Evolutionary conservation across 257 asterid genomes (phyloP).

Genomic region (Linaria vulgaris): DNA sequence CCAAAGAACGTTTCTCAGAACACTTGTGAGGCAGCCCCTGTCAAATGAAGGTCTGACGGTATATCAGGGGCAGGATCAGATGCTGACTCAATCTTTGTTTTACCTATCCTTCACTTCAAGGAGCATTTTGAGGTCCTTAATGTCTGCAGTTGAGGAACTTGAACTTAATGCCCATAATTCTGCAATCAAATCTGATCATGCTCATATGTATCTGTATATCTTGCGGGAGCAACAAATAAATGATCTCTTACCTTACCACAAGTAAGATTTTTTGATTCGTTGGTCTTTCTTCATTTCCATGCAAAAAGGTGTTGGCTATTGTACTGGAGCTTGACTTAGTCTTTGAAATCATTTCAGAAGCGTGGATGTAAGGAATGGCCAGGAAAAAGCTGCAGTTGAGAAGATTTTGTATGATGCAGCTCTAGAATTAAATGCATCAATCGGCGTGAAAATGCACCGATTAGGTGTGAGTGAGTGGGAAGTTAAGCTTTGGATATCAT

Average conservation of each 20-base stretch:
- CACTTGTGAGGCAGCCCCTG: constrained; percentile 88
- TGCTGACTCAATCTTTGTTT: constrained; percentile 52
- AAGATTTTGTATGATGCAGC: constrained; percentile 69
- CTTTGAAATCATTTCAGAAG: constrained; percentile 47
- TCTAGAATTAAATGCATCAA: constrained; percentile 63
- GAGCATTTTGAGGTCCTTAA: constrained; percentile 83
- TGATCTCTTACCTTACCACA: constrained; percentile 80
- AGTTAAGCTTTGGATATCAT: constrained; percentile 88
- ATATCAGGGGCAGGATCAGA: constrained; percentile 61
- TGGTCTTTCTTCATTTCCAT: constrained; percentile 1
- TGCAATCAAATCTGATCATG: constrained; percentile 81
- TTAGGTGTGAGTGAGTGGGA: constrained; percentile 96
- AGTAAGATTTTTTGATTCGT: constrained; percentile 45
- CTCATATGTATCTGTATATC: constrained; percentile 87
- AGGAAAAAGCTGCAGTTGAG: constrained; percentile 68
- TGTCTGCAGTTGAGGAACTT: constrained; percentile 96
- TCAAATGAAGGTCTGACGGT: constrained; percentile 70
- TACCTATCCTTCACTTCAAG: constrained; percentile 79
- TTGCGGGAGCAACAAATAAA: constrained; percentile 83
- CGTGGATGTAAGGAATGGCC: constrained; percentile 44
- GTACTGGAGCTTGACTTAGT: constrained; percentile 17
- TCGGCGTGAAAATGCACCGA: constrained; percentile 92
- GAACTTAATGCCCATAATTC: constrained; percentile 93
- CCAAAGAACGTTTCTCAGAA: constrained; percentile 87
- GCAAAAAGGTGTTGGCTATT: constrained; percentile 10